These are phyloP conservation scores for Yamagishiella unicocca DNA, from an alignment of 139 green algal genomes.

Conservation along the genomic window DNA sequence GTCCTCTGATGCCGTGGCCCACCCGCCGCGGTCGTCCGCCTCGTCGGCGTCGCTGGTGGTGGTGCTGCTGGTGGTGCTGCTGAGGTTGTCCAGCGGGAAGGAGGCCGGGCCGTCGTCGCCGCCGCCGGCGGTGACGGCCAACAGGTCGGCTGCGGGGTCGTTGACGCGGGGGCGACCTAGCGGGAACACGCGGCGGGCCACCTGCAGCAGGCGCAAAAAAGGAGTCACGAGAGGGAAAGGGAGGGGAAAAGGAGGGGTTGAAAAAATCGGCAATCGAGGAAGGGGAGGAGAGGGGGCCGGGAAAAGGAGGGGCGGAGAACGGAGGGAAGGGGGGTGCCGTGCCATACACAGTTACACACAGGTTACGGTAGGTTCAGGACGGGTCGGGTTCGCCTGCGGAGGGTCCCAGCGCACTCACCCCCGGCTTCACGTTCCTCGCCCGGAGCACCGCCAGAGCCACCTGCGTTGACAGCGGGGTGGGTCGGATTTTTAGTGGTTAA, in stretches of 20 bases:
- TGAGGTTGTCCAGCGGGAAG: conserved; percentile 16
- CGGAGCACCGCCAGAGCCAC: conserved; percentile 29
- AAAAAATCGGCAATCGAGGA: background rate
- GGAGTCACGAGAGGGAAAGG: background rate
- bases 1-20: conserved; percentile 9
- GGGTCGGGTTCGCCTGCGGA: background rate
- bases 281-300: background rate
- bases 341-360: background rate
- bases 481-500: no score
- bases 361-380: background rate
- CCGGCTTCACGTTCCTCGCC: background rate
- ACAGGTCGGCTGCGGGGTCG: background rate
- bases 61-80: conserved; percentile 12
- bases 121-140: background rate
- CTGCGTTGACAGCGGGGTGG: no score
- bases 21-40: background rate
- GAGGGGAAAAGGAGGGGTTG: background rate
- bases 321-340: background rate
- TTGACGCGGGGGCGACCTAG: background rate
- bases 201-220: conserved; percentile 4
- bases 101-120: background rate
- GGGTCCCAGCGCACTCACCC: background rate
- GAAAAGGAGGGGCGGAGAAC: background rate
- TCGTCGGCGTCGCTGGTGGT: background rate
- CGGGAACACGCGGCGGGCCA: conserved; percentile 12